phyloP scores from a whole-genome alignment of 1,139 yeast genomes.

The Magnusiomyces paraingens region DNA sequence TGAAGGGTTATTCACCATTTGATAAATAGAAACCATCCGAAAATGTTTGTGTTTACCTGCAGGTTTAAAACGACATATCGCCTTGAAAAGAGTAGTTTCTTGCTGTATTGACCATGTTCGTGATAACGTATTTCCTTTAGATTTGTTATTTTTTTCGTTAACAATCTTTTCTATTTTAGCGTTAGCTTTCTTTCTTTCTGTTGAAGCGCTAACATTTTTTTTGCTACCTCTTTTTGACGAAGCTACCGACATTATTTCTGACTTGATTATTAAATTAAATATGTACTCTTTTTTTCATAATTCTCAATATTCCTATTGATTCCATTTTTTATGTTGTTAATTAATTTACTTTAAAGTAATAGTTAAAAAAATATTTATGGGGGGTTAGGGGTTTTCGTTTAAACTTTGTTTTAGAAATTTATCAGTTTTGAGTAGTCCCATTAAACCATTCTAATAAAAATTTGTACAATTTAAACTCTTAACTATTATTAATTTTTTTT shows the following conservation, averaged over 20 bases:
- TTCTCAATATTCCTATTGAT: too few species aligned
- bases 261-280: neutral
- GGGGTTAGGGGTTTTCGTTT: too few species aligned
- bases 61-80: conserved; percentile 67
- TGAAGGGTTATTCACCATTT: conserved; percentile 41
- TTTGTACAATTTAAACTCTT: too few species aligned
- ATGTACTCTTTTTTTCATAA: too few species aligned
- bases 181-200: neutral
- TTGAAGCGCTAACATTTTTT: neutral
- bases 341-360: too few species aligned
- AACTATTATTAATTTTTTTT: too few species aligned
- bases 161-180: neutral
- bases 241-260: neutral
- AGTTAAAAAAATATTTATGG: too few species aligned
- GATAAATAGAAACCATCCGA: conserved; percentile 51
- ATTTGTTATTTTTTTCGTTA: neutral
- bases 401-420: too few species aligned
- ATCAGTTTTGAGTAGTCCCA: too few species aligned
- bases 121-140: neutral
- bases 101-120: conserved; percentile 53
- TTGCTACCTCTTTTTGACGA: neutral
- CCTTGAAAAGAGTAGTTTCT: conserved; percentile 58
- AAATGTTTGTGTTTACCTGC: conserved; percentile 46
- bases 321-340: too few species aligned
- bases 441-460: too few species aligned